Percentiles rank a stretch among this genome's conserved stretches.
Conservation (phyloP, 1,284 basidiomycete species). For the Thecaphora thlaspeos region DNA sequence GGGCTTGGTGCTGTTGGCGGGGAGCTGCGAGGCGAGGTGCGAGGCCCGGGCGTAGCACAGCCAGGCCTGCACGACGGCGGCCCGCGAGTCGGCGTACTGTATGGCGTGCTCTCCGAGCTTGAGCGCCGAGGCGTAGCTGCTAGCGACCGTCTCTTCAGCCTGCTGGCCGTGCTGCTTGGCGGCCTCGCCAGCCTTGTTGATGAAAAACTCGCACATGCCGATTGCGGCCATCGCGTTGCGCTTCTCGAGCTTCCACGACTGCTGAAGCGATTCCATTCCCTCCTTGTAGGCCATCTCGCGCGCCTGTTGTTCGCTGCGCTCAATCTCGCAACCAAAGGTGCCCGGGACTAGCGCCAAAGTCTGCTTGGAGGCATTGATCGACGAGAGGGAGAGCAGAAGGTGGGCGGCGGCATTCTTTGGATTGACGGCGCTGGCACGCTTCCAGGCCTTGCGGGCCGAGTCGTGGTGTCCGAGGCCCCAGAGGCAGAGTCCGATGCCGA, state of each 20-base stretch:
- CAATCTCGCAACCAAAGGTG: slow-evolving; percentile 41
- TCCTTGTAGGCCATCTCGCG: slow-evolving; percentile 49
- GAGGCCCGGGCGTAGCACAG: slow-evolving; percentile 49
- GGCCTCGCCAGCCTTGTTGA: slow-evolving; percentile 34
- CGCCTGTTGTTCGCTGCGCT: slow-evolving; percentile 42
- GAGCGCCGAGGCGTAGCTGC: slow-evolving; percentile 43
- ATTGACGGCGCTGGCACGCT: slow-evolving; percentile 42
- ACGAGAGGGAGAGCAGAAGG: slow-evolving; percentile 51
- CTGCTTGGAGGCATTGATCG: slow-evolving; percentile 46
- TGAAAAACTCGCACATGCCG: slow-evolving; percentile 47
- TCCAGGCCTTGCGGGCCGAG: slow-evolving; percentile 53
- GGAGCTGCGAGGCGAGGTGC: slow-evolving; percentile 44
- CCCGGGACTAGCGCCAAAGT: slow-evolving; percentile 33
- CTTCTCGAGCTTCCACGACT: slow-evolving; percentile 54
- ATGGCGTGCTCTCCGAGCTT: slow-evolving; percentile 56
- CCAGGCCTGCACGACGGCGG: slow-evolving; percentile 44
- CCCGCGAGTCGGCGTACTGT: slow-evolving; percentile 52
- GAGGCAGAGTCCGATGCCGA: slow-evolving; percentile 55
- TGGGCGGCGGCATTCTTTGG: slow-evolving; percentile 32
- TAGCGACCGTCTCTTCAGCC: slow-evolving; percentile 23
- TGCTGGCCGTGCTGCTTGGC: slow-evolving; percentile 14
- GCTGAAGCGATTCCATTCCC: slow-evolving; percentile 45
- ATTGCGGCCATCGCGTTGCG: slow-evolving; percentile 51
- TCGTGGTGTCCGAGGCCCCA: slow-evolving; percentile 47
- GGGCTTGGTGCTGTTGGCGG: slow-evolving; percentile 32